phyloP scores from a whole-genome alignment of 371 early-diverging fungal species.

The Conidiobolus incongruus region DNA sequence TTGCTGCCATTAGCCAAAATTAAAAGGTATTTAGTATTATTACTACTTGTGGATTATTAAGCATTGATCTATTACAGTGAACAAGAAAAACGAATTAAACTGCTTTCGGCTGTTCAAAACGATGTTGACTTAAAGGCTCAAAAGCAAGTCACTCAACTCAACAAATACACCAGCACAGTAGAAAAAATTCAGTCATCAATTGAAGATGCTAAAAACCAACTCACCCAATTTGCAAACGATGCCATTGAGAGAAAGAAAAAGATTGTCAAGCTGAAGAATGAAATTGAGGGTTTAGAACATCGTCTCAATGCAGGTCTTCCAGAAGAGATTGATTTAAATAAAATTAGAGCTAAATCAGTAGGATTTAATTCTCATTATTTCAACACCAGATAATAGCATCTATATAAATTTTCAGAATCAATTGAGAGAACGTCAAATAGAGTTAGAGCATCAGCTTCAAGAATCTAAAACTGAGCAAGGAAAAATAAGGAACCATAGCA shows the following conservation, averaged over 20 bases:
- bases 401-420: background rate
- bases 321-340: too few species aligned
- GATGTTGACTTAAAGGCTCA: background rate
- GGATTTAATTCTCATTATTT: too few species aligned
- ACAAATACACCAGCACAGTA: background rate
- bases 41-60: background rate
- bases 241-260: slow-evolving; percentile 5
- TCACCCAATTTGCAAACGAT: slow-evolving; percentile 8
- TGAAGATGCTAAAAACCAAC: slow-evolving; percentile 9
- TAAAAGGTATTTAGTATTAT: background rate
- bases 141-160: background rate
- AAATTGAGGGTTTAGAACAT: slow-evolving; percentile 5
- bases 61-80: background rate
- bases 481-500: slow-evolving; percentile 6
- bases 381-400: too few species aligned
- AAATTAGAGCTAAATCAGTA: background rate
- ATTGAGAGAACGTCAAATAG: background rate
- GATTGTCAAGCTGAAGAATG: slow-evolving; percentile 7
- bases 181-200: slow-evolving; percentile 9
- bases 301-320: too few species aligned
- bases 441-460: slow-evolving; percentile 5
- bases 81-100: slow-evolving; percentile 4
- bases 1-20: background rate
- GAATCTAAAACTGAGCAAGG: slow-evolving; percentile 5
- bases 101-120: background rate